These are phyloP conservation scores for Labyrinthula sp. DNA, from an alignment of 352 stramenopile genomes.

Conservation along the genomic window DNA sequence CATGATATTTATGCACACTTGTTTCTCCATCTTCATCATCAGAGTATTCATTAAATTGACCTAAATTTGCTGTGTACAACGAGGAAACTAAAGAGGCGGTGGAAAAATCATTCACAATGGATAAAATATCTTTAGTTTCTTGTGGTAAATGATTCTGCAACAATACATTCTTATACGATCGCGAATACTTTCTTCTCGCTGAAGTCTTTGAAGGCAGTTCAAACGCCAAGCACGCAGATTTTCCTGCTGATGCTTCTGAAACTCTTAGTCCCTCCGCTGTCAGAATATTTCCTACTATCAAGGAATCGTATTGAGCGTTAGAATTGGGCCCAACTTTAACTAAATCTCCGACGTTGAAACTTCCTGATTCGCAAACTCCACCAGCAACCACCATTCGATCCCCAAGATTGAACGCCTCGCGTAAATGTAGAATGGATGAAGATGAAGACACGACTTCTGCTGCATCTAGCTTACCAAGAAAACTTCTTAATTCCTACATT, in stretches of 20 bases:
- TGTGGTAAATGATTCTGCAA: no score
- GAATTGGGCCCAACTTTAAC: conserved; percentile 7
- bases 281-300: conserved; percentile 12
- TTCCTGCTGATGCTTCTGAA: neutral
- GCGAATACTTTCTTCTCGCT: no score
- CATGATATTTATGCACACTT: no score
- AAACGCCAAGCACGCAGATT: no score
- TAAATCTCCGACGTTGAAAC: conserved; percentile 1
- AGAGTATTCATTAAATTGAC: no score
- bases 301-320: neutral
- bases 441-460: neutral
- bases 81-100: no score
- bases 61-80: no score
- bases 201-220: no score
- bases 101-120: no score
- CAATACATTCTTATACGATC: no score
- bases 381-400: conserved; percentile 14
- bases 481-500: neutral
- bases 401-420: conserved; percentile 5
- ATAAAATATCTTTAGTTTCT: no score
- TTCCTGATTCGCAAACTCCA: conserved; percentile 1
- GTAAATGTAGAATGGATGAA: conserved; percentile 6
- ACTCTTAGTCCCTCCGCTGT: conserved; percentile 5
- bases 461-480: neutral
- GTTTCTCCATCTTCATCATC: no score